Conservation (phyloP, 208 protist genomes). For the Trypanosoma brucei region DNA sequence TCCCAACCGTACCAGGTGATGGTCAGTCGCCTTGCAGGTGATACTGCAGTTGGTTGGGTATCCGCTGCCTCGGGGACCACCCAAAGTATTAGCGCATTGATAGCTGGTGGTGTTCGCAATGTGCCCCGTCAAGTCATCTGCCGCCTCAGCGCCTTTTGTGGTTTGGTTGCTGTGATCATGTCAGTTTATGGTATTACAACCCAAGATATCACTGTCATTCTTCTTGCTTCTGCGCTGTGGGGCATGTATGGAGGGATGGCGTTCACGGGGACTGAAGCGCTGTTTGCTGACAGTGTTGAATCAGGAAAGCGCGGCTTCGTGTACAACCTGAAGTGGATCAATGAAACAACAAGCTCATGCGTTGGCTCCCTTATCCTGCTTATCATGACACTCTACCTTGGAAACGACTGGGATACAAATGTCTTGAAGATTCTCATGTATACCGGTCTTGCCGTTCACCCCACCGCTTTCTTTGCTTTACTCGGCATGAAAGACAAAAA, state of each 20-base stretch:
- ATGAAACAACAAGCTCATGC: conserved; percentile 50
- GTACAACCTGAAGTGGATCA: conserved; percentile 74
- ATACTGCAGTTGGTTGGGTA: conserved; percentile 28
- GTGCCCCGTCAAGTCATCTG: conserved; percentile 21
- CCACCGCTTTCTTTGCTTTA: conserved; percentile 17
- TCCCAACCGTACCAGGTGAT: conserved; percentile 41
- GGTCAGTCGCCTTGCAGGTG: conserved; percentile 25
- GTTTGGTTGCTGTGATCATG: conserved; percentile 15
- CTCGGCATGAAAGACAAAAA: conserved; percentile 28
- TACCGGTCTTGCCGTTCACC: conserved; percentile 26
- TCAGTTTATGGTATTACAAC: conserved; percentile 6
- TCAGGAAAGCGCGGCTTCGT: conserved; percentile 29
- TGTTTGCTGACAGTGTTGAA: conserved; percentile 61
- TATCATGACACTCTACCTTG: conserved; percentile 28
- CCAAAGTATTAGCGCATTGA: conserved; percentile 32
- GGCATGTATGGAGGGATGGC: conserved; percentile 38
- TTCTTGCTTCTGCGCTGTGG: conserved; percentile 33
- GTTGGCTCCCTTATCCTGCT: conserved; percentile 39
- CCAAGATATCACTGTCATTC: conserved; percentile 12
- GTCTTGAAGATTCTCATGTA: conserved; percentile 30
- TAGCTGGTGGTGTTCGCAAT: conserved; percentile 20
- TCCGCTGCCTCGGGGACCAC: conserved; percentile 28
- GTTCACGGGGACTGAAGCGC: conserved; percentile 43
- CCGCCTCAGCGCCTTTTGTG: conserved; percentile 24
- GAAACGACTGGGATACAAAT: conserved; percentile 33